Evolutionary conservation across 257 asterid species (phyloP).

Genomic region (Jaltomata sinuosa): DNA sequence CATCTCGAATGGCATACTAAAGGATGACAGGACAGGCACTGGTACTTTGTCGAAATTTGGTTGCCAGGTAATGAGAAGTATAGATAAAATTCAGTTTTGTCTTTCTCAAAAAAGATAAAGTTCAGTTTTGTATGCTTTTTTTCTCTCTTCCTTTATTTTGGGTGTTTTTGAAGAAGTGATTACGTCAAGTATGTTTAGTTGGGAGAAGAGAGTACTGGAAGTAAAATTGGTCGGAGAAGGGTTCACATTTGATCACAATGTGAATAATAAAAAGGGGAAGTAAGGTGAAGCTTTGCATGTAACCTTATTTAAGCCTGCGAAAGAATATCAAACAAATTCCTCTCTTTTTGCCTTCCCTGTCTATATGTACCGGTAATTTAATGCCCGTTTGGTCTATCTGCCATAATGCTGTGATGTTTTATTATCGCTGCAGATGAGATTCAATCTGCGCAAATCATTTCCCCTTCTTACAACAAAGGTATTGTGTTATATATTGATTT

Average conservation of each 20-base stretch:
- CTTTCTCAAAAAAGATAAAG: background rate
- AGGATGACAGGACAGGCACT: conserved; percentile 89
- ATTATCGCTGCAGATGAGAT: conserved; percentile 53
- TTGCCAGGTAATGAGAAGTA: conserved; percentile 57
- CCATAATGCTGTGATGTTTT: background rate
- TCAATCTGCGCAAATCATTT: conserved; percentile 84
- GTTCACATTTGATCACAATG: background rate
- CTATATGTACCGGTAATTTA: background rate
- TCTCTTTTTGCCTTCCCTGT: background rate
- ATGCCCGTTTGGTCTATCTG: background rate
- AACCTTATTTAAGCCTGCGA: background rate
- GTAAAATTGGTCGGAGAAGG: background rate
- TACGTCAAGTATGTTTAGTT: background rate
- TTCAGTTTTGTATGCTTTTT: background rate
- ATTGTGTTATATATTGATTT: background rate
- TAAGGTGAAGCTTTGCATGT: background rate
- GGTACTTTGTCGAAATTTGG: conserved; percentile 94
- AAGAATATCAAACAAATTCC: background rate
- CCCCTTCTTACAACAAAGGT: conserved; percentile 95
- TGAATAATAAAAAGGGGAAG: background rate
- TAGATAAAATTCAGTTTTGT: background rate
- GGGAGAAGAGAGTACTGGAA: background rate
- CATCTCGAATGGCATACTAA: conserved; percentile 54
- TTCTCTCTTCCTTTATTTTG: background rate
- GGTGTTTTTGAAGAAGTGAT: background rate